These are phyloP conservation scores for Cercophora newfieldiana DNA, from an alignment of 495 filamentous ascomycete genomes.

Conservation along the genomic window DNA sequence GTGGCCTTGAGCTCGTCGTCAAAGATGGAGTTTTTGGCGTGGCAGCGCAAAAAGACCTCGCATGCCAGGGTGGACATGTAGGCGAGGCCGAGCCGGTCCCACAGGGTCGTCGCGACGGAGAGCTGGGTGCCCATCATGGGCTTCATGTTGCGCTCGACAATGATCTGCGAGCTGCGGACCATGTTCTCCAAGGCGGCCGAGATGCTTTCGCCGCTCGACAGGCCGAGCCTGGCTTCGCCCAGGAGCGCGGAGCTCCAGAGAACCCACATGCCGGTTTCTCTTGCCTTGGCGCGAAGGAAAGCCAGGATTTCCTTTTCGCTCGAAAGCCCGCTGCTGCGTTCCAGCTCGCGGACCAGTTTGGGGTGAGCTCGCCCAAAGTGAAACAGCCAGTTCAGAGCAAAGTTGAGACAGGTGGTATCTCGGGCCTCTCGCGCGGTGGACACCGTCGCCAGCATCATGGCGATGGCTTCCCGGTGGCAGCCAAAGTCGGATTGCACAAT, in stretches of 20 bases:
- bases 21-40: conserved; percentile 61
- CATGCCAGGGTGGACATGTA: conserved; percentile 67
- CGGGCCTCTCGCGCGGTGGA: conserved; percentile 88
- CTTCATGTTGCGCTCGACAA: conserved; percentile 71
- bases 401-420: conserved; percentile 90
- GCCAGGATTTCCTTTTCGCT: conserved; percentile 78
- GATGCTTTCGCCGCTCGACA: conserved; percentile 77
- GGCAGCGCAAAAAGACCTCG: conserved; percentile 76
- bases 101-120: conserved; percentile 68
- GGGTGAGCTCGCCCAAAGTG: conserved; percentile 89
- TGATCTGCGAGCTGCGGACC: conserved; percentile 76
- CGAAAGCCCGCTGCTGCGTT: conserved; percentile 70
- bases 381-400: conserved; percentile 95
- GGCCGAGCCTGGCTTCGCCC: conserved; percentile 78
- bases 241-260: conserved; percentile 81
- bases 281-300: conserved; percentile 85
- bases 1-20: conserved; percentile 73
- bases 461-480: conserved; percentile 84
- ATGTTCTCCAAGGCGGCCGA: conserved; percentile 75
- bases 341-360: conserved; percentile 66
- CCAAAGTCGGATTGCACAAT: conserved; percentile 96
- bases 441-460: conserved; percentile 90
- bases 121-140: conserved; percentile 72
- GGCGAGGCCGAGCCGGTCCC: conserved; percentile 70
- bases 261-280: conserved; percentile 84